Evolutionary conservation across 75 land plant genomes (phyloP).

Genomic region (Pinus tabuliformis): DNA sequence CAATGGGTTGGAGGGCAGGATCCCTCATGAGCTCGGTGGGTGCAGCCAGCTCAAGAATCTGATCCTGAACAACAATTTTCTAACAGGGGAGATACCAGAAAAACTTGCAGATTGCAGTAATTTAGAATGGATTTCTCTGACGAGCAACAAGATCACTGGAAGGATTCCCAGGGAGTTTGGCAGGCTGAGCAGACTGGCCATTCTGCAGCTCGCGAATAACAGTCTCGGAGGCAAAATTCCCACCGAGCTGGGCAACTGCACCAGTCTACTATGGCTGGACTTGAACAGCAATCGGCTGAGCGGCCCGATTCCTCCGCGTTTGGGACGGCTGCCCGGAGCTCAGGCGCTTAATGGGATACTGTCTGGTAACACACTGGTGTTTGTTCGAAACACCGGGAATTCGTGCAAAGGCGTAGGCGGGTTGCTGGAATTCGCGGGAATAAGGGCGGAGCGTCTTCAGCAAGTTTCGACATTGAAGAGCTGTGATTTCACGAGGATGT

Average conservation of each 20-base stretch:
- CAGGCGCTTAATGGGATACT: constrained; percentile 49
- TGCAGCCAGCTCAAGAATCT: constrained; percentile 56
- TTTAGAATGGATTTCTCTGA: constrained; percentile 70
- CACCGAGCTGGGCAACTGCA: constrained; percentile 58
- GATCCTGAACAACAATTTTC: constrained; percentile 65
- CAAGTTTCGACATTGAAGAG: constrained; percentile 17
- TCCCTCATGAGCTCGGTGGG: constrained; percentile 68
- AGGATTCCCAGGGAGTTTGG: constrained; percentile 58
- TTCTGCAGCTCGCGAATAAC: constrained; percentile 76
- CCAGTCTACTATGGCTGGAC: constrained; percentile 76
- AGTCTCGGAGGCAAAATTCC: constrained; percentile 75
- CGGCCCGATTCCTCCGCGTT: constrained; percentile 55
- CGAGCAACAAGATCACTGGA: constrained; percentile 64
- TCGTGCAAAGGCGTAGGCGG: constrained; percentile 77
- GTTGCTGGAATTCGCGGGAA: constrained; percentile 73
- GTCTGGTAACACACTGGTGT: constrained; percentile 67
- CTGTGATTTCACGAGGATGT: constrained; percentile 46
- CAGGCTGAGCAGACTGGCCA: constrained; percentile 46
- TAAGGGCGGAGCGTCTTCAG: constrained; percentile 55
- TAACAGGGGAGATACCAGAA: constrained; percentile 60
- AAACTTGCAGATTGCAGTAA: constrained; percentile 61
- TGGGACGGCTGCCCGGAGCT: constrained; percentile 53
- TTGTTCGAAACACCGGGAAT: constrained; percentile 69
- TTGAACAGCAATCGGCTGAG: constrained; percentile 65
- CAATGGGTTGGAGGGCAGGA: constrained; percentile 56